Evolutionary conservation across 1,139 yeast genomes (phyloP), one percentile per base, ranked within the genome.

Genomic region (Scheffersomyces insectosa): DNA sequence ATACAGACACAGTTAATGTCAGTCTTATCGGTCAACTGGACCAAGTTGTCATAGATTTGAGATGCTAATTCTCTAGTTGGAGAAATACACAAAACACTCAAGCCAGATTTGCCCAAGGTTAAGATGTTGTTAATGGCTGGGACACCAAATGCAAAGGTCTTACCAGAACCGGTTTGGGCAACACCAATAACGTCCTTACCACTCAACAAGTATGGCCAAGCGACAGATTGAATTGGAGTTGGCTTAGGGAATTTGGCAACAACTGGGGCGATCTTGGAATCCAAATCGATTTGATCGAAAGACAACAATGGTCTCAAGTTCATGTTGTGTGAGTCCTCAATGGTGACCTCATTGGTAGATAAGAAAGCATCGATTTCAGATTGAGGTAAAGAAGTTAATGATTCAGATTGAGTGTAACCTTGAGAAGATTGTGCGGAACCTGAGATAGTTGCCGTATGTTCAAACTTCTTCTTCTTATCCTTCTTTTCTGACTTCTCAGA

Each of bases 111-210:
- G 42, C 67, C 61, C 36, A 59, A 56, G 38, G 72, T 65, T 43
- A 76, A 63, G 50, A 90, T 70, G 52, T 83, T 83, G 63, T 89
- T 79, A 45, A 93, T 79, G n/a, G 97, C 97, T 36, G 99, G 99
- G 14, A 93, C 95, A 59, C 98, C 97, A 63, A 93, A 93, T 1
- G 98, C 98, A 67, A 91, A 85, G 0, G 99, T 93, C 66, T 93
- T 93, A 59, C 99, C 99, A 0, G 97, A 89, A 37, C 99, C 99
- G 10, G 99, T 93, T 70, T 93, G 98, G 27, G 99, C 99, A 48
- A 95, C 97, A 61, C 99, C 99, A 51, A 93, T 82, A 32, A 91
- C 96, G 63, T 93, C 99, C 51, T 85, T 79, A 14, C 88, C 87
- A 29, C 82, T 70, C 42, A 93, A 71, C 42, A 95, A 70, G 60